Conservation (phyloP, 345 rosid genomes). For the Euphorbia peplus region DNA sequence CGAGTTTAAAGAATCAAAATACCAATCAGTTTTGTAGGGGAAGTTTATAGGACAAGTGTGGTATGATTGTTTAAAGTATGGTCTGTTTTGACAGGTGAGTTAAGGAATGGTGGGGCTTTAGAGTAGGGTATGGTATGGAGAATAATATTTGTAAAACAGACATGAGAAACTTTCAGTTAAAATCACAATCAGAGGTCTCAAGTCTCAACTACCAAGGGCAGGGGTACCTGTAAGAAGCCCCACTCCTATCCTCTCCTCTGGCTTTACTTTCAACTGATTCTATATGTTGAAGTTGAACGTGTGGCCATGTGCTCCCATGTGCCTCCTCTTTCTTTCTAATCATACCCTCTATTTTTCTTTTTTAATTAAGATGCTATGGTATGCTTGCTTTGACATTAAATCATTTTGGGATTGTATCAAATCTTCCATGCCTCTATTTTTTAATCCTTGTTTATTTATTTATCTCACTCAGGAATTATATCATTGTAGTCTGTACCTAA, state of each 20-base stretch:
- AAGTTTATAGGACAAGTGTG: too few relatives aligned
- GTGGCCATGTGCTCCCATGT: slow-evolving; percentile 43
- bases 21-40: too few relatives aligned
- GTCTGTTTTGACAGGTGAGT: background rate
- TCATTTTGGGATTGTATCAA: slow-evolving; percentile 8
- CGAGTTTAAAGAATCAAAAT: too few relatives aligned
- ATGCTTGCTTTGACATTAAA: slow-evolving; percentile 14
- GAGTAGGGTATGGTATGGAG: background rate
- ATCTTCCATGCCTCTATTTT: slow-evolving; percentile 10
- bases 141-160: background rate
- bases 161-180: background rate
- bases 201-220: slow-evolving; percentile 1
- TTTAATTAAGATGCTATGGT: slow-evolving; percentile 9
- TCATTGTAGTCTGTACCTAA: background rate
- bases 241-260: slow-evolving; percentile 8
- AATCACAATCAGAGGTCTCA: slow-evolving; percentile 19
- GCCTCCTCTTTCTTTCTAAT: slow-evolving; percentile 21
- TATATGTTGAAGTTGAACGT: slow-evolving; percentile 16
- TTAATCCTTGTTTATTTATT: background rate
- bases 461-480: background rate
- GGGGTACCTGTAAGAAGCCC: slow-evolving; percentile 16
- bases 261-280: slow-evolving; percentile 22
- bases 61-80: too few relatives aligned
- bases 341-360: background rate
- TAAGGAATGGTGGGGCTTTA: slow-evolving; percentile 20